phyloP scores from a whole-genome alignment of 176 grass and related monocot species.

The Themeda triandra region DNA sequence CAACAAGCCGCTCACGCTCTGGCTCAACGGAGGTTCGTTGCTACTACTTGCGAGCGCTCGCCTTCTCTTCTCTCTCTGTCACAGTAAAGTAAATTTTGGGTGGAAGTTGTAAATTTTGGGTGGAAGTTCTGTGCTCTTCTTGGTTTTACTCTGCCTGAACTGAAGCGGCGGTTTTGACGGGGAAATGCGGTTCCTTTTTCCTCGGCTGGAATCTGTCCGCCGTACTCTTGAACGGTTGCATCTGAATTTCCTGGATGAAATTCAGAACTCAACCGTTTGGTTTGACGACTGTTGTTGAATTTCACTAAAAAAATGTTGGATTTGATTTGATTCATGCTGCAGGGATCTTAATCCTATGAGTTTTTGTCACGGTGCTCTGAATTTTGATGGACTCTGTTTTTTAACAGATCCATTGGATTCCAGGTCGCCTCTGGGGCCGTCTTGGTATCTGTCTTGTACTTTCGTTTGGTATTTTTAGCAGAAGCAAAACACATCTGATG shows the following conservation, averaged over 20 bases:
- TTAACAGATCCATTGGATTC: background rate
- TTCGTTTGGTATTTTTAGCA: background rate
- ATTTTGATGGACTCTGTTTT: background rate
- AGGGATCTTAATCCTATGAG: background rate
- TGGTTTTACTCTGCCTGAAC: background rate
- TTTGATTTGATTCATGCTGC: background rate
- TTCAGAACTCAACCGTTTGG: background rate
- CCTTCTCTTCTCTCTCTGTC: background rate
- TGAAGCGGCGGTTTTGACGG: background rate
- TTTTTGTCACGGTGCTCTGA: background rate
- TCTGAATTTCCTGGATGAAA: background rate
- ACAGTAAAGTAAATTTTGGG: background rate
- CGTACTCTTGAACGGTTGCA: background rate
- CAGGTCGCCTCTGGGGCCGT: background rate
- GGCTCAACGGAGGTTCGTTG: slow-evolving; percentile 89
- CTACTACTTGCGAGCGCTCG: too few relatives aligned
- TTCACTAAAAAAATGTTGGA: background rate
- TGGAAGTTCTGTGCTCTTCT: background rate
- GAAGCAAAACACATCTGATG: background rate
- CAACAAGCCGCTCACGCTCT: slow-evolving; percentile 84
- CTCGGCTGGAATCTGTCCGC: background rate
- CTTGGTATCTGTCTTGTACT: background rate
- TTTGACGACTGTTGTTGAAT: background rate
- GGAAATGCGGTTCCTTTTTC: background rate
- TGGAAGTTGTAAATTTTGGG: too few relatives aligned